Base-by-base conservation (phyloP, 2,329 filamentous ascomycete species). In the Lasiodiplodia sp. region DNA sequence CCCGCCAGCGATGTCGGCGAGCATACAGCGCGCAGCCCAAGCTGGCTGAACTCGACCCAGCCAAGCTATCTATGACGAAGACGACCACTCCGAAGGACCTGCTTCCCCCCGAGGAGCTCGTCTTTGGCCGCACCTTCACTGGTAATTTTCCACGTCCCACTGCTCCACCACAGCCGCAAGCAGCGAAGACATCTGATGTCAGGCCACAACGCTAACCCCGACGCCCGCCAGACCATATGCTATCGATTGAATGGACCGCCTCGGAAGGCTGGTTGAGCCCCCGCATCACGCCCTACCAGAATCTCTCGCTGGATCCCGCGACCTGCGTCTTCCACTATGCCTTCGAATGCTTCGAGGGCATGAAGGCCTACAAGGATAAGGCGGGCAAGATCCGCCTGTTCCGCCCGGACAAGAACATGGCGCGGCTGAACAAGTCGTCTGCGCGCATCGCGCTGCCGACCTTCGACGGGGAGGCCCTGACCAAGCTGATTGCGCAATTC, bases 301-400 rank as follows among this genome's bases (percentile, higher is more conserved):
- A 97, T 83, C 92, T 99, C 74, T 95, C 92, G 56, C 91, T 99
- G 75, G 96, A 98, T 81, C 96, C 96, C 31, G 93, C 96, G 53
- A 96, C 93, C 40, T 98, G 94, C 83, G 96, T 98, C 71, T 95
- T 99, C 83, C 96, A 99, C 87, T 99, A 99, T 82, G 96, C 93
- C 60, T 98, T 98, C 78, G 93, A 96, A 82, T 96, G 92, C 80
- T 99, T 99, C 82, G 96, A 99, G 85, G 96, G 96, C 74, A 97
- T 98, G 94, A 99, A 99, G 86, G 96, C 96, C 70, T 99, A 99
- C 87, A 96, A 95, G 82, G 93, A 97, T 83, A 88, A 87, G 75
- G 79, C 88, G 53, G 93, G 93, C 74, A 84, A 89, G 69, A 88
- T 97, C 73, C 90, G 95, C 67, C 86, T 99, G 67, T 99, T 99